Percentiles rank a stretch among this genome's conserved stretches.
phyloP scores from a whole-genome alignment of 2,329 filamentous ascomycete genomes.

The Lithohypha guttulata region DNA sequence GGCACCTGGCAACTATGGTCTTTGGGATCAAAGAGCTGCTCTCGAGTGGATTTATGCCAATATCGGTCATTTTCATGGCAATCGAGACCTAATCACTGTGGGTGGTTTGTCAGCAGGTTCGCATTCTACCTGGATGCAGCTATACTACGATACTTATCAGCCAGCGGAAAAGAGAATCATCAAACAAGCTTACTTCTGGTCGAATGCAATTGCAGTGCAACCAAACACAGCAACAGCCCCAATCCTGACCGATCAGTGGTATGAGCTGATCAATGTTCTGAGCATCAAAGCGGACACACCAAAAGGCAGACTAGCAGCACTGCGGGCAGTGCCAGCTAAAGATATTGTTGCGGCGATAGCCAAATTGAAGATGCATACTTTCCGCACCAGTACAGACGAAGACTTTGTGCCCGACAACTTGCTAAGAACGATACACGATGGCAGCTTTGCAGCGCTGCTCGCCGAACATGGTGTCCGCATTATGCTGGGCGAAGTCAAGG shows the following conservation, averaged over 20 bases:
- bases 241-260: constrained; percentile 33
- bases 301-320: constrained; percentile 24
- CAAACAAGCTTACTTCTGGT: constrained; percentile 34
- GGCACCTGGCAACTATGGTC: constrained; percentile 32
- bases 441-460: constrained; percentile 31
- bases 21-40: constrained; percentile 41
- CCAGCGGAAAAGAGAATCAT: constrained; percentile 22
- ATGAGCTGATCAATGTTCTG: constrained; percentile 31
- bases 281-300: constrained; percentile 20
- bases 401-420: constrained; percentile 32
- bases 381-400: constrained; percentile 36
- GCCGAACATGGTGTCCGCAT: constrained; percentile 27
- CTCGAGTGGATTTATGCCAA: constrained; percentile 43
- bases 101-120: constrained; percentile 37
- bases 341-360: constrained; percentile 29
- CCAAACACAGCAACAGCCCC: constrained; percentile 28
- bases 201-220: constrained; percentile 38
- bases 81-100: constrained; percentile 36
- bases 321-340: constrained; percentile 26
- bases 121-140: constrained; percentile 34
- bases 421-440: constrained; percentile 30
- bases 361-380: constrained; percentile 37
- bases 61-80: constrained; percentile 37
- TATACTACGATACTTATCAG: constrained; percentile 29
- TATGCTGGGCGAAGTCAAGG: constrained; percentile 35